A percentile compares a stretch with the other conserved stretches of the same genome.
phyloP scores from a whole-genome alignment of 2,329 filamentous ascomycete species.

The Chaetomiaceae sp. region DNA sequence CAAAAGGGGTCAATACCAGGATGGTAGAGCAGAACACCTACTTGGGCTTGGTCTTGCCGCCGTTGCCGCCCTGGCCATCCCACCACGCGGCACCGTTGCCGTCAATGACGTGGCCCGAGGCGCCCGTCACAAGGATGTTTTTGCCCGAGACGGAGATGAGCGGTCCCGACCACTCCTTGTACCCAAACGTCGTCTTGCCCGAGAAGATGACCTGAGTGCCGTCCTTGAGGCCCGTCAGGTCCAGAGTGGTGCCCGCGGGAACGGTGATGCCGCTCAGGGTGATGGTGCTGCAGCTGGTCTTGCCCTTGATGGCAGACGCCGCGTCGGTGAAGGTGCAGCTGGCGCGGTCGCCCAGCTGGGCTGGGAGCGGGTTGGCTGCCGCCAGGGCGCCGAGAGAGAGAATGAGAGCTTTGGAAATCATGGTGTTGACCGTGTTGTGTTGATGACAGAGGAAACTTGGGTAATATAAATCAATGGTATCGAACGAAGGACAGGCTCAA shows the following conservation, averaged over 20 bases:
- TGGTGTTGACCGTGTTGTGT: not conserved
- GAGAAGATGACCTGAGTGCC: constrained; percentile 57
- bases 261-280: constrained; percentile 49
- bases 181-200: constrained; percentile 63
- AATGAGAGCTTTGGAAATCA: constrained; percentile 6
- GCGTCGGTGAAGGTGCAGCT: constrained; percentile 53
- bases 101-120: constrained; percentile 48
- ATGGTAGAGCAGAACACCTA: no score
- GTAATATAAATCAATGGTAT: no score
- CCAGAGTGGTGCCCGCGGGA: constrained; percentile 54
- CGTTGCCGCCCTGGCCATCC: constrained; percentile 55
- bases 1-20: no score
- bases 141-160: constrained; percentile 57
- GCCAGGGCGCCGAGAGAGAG: constrained; percentile 3
- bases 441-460: not conserved
- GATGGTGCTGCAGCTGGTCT: constrained; percentile 49
- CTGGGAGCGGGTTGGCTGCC: not conserved
- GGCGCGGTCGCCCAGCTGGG: not conserved
- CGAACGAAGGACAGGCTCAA: not conserved
- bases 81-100: constrained; percentile 55
- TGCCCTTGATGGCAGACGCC: constrained; percentile 42
- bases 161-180: constrained; percentile 61
- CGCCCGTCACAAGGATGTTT: constrained; percentile 49
- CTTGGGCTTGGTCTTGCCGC: constrained; percentile 59
- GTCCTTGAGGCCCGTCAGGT: constrained; percentile 48